Base-by-base conservation (phyloP, 306 rosid genomes). In the Cicer pinnatifidum region DNA sequence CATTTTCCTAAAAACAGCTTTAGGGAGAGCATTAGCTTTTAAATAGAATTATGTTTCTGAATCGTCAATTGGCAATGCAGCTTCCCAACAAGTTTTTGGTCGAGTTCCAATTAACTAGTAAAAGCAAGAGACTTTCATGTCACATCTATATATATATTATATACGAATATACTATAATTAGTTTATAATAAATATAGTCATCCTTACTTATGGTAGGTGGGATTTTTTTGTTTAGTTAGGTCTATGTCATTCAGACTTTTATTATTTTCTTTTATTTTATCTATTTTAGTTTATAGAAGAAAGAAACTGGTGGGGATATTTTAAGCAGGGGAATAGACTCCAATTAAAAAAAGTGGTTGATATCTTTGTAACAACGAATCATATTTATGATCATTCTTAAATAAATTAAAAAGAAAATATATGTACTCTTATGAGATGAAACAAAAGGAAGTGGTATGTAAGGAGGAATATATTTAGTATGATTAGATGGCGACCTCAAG, bases 401-500 rank as follows among this genome's bases (percentile, higher is more conserved):
- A 13, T 28, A 28, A 28, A 28, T 3, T 28, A 23, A 19, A 35
- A 16, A 15, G 35, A 11, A 59, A 67, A 58, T 20, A 67, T 23
- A 60, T 56, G 61, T 61, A 33, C 12, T 59, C 17, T 4, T 28
- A 40, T 6, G 9, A 53, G 19, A 12, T 7, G n/a, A 54, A 62
- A 41, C 52, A 59, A 59, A 59, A 59, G 56, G 40, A 67, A 69
- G 48, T 45, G 72, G 71, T 7, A 65, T 16, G 11, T 56, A 56
- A 44, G 38, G 77, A 81, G 75, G 45, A 52, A 52, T 52, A 52
- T 13, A 51, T 56, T 41, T 62, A 6, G 51, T 10, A 75, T 37
- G 71, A 20, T 47, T 48, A 54, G 67, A 73, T 58, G 57, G 66
- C 19, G 28, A 67, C 69, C 80, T 37, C 46, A 2, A 39, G 58